phyloP scores from a whole-genome alignment of 176 grass and related monocot genomes.

The Aegilops umbellulata region DNA sequence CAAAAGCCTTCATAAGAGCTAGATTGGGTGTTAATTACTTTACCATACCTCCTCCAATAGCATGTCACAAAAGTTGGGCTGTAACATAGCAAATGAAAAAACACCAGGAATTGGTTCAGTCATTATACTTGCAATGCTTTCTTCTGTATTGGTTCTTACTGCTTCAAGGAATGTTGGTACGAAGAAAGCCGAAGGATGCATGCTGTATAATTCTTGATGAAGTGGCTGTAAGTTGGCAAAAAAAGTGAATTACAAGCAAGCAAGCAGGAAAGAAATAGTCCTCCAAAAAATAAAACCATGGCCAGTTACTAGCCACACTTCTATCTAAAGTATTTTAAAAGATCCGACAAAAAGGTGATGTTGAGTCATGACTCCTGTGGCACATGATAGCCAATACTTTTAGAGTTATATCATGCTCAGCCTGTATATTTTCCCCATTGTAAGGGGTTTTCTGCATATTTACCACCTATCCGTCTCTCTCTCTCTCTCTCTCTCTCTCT shows the following conservation, averaged over 20 bases:
- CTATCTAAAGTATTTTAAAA: background rate
- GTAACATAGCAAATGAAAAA: constrained; percentile 96
- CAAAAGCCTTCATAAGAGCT: constrained; percentile 12
- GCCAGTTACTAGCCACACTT: background rate
- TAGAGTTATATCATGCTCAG: background rate
- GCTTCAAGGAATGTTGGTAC: constrained; percentile 84
- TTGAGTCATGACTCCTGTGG: background rate
- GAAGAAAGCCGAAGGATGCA: constrained; percentile 78
- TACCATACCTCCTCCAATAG: constrained; percentile 78
- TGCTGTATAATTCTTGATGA: constrained; percentile 78
- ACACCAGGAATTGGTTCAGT: constrained; percentile 81
- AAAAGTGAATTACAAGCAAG: constrained; percentile 23
- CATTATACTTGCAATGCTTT: constrained; percentile 83
- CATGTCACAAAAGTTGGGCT: constrained; percentile 77
- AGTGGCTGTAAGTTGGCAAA: constrained; percentile 57
- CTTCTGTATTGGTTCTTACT: constrained; percentile 70
- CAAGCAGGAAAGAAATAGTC: background rate
- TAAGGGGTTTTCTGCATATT: background rate
- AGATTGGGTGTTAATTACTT: background rate
- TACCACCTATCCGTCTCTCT: background rate
- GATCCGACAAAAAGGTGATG: background rate
- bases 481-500: too few relatives aligned
- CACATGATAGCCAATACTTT: background rate
- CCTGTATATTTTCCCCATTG: background rate
- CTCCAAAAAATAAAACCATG: background rate